These are phyloP conservation scores for Thymus quinquecostatus DNA, from an alignment of 257 asterid genomes.

Conservation along the genomic window DNA sequence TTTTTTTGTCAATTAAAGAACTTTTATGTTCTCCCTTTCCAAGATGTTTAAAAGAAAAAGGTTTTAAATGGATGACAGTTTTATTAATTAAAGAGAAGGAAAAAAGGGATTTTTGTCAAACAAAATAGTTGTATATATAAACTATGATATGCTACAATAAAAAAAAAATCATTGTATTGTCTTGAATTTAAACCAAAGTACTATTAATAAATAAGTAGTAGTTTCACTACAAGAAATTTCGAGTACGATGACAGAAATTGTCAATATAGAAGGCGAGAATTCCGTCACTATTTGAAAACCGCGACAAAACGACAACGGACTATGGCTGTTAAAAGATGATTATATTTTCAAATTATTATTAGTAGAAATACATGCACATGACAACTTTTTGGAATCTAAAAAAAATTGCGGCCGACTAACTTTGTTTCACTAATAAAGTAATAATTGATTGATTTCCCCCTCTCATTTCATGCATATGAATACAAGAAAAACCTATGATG, in stretches of 20 bases:
- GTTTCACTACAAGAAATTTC: too few species aligned
- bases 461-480: not conserved
- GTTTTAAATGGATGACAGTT: not conserved
- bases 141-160: too few species aligned
- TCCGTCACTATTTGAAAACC: too few species aligned
- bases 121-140: not conserved
- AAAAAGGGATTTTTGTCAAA: not conserved
- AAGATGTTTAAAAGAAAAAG: not conserved
- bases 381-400: not conserved
- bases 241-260: too few species aligned
- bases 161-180: too few species aligned
- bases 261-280: too few species aligned
- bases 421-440: not conserved
- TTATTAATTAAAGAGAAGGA: not conserved
- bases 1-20: not conserved
- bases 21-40: not conserved
- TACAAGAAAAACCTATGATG: not conserved
- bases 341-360: too few species aligned
- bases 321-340: not conserved
- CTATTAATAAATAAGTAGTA: too few species aligned
- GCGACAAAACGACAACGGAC: too few species aligned
- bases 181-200: too few species aligned
- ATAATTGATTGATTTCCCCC: slow-evolving; percentile 1
- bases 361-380: not conserved
- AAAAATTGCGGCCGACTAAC: not conserved